These are phyloP conservation scores for Lyophyllum atratum DNA, from an alignment of 768 basidiomycete genomes.

Conservation along the genomic window DNA sequence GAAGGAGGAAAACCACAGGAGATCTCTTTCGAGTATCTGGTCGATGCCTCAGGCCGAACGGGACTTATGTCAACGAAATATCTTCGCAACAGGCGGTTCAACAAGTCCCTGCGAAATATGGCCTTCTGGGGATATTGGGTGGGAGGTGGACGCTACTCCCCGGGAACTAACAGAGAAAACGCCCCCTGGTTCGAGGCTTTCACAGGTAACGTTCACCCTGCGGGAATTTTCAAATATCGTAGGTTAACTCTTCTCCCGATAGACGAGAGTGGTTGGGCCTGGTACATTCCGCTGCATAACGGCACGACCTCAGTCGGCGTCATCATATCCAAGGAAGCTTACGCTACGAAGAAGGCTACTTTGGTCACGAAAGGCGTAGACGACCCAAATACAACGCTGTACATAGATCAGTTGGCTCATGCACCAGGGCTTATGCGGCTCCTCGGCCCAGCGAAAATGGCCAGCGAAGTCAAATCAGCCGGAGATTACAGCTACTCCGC, in stretches of 20 bases:
- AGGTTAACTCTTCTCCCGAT: not conserved
- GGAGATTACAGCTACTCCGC: constrained; percentile 41
- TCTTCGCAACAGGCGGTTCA: constrained; percentile 55
- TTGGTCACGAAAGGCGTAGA: constrained; percentile 11
- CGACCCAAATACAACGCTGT: constrained; percentile 33
- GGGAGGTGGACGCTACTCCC: constrained; percentile 43
- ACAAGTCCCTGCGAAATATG: constrained; percentile 54
- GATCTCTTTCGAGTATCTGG: constrained; percentile 58
- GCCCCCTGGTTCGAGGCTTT: constrained; percentile 58
- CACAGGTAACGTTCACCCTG: constrained; percentile 37
- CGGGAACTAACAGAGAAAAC: constrained; percentile 42
- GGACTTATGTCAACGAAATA: constrained; percentile 64
- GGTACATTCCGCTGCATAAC: constrained; percentile 57
- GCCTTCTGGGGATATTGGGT: constrained; percentile 74
- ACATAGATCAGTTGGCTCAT: constrained; percentile 36
- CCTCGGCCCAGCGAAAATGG: constrained; percentile 20
- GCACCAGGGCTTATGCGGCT: constrained; percentile 31
- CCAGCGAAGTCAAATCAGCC: constrained; percentile 24
- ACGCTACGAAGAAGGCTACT: constrained; percentile 32
- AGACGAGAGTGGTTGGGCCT: constrained; percentile 59
- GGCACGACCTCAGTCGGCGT: constrained; percentile 52
- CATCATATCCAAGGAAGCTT: constrained; percentile 42
- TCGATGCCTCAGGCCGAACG: constrained; percentile 63
- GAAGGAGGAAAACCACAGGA: constrained; percentile 28
- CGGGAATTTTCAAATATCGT: not conserved